Evolutionary conservation across 2,329 filamentous ascomycete genomes (phyloP).

Genomic region (Fusarium luffae): DNA sequence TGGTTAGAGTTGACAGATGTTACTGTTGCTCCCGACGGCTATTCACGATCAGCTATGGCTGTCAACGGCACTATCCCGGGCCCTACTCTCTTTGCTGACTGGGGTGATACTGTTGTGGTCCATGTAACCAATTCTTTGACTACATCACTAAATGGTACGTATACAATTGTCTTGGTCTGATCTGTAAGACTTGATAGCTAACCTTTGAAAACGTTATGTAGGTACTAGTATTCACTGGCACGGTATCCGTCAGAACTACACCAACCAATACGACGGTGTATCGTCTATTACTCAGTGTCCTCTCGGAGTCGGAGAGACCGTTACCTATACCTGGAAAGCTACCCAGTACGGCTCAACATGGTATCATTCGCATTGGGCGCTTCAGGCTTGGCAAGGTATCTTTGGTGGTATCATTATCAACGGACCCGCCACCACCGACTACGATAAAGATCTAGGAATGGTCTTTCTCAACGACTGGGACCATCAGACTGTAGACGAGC

Average conservation of each 20-base stretch:
- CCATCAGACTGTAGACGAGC: constrained; percentile 56
- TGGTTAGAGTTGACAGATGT: constrained; percentile 56
- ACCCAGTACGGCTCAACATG: constrained; percentile 66
- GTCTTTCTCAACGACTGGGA: constrained; percentile 70
- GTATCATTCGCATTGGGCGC: constrained; percentile 70
- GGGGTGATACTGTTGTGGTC: constrained; percentile 61
- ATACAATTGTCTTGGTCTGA: too few species aligned
- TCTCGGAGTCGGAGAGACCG: constrained; percentile 60
- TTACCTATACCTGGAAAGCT: constrained; percentile 68
- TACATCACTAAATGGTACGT: constrained; percentile 59
- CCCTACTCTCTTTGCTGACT: constrained; percentile 65
- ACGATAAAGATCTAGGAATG: constrained; percentile 71
- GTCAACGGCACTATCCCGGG: constrained; percentile 70
- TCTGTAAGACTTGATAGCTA: too few species aligned
- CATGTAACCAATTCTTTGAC: constrained; percentile 63
- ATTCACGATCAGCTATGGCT: constrained; percentile 54
- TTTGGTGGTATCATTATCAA: constrained; percentile 71
- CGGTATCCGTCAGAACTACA: constrained; percentile 67
- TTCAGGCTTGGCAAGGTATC: constrained; percentile 64
- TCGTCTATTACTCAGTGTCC: constrained; percentile 61
- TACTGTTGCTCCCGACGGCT: constrained; percentile 59
- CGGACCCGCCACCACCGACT: constrained; percentile 67
- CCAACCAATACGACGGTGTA: constrained; percentile 68
- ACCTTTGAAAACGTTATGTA: too few species aligned
- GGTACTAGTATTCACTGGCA: constrained; percentile 71